Evolutionary conservation across 768 basidiomycete species (phyloP).

Genomic region (Mycena capillaripes): DNA sequence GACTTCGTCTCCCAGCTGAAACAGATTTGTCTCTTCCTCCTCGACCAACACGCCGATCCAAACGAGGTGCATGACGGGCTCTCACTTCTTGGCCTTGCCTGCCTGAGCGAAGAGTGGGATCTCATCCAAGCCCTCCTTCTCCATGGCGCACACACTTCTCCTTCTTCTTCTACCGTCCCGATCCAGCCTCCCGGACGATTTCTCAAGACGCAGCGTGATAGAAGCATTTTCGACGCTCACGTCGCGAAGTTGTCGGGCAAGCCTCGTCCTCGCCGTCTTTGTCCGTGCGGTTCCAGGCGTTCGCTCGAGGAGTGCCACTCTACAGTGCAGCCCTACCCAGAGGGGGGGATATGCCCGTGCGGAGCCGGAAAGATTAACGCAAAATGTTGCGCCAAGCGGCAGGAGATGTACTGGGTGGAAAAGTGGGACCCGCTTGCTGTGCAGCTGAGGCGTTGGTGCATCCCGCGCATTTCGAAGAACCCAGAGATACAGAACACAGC

Average conservation of each 20-base stretch:
- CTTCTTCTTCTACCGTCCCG: neutral
- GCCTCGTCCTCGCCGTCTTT: neutral
- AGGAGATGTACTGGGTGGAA: constrained; percentile 7
- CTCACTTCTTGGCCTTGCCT: constrained; percentile 9
- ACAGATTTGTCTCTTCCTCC: neutral
- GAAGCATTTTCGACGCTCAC: neutral
- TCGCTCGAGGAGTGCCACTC: constrained; percentile 2
- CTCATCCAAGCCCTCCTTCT: constrained; percentile 11
- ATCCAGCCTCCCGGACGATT: neutral
- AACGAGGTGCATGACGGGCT: constrained; percentile 12
- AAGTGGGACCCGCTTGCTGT: neutral
- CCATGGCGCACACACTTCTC: neutral
- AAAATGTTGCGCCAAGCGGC: neutral
- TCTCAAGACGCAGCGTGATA: neutral
- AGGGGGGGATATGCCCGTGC: neutral
- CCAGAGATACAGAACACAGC: neutral
- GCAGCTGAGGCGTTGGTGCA: neutral
- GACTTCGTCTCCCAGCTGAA: neutral
- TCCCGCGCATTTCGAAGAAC: neutral
- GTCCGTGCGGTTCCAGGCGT: neutral
- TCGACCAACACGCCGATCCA: neutral
- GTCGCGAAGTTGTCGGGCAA: neutral
- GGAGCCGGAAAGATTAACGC: neutral
- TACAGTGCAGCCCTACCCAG: neutral
- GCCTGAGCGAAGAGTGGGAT: neutral